Evolutionary conservation across 306 rosid genomes (phyloP), one percentile per base, ranked within the genome.

Genomic region (Pachyrhizus erosus): DNA sequence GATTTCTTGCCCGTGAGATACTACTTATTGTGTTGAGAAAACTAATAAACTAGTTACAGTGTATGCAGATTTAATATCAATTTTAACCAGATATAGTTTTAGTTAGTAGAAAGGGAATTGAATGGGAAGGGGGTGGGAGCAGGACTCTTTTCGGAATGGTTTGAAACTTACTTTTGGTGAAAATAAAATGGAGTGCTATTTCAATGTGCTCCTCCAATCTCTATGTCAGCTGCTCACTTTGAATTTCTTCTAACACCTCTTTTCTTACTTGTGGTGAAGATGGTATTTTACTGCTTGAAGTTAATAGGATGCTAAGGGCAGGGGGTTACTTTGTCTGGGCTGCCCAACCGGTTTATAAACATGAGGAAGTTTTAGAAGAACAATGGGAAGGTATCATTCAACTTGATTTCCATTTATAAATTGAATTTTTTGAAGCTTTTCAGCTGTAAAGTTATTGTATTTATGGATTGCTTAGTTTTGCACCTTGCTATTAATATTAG

Each of bases 281-380:
- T 90, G 99, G 98, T 78, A 88, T 96, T 70, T 87, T 92, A 85
- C 87, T 96, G 74, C 93, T 93, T 82, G 99, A 96, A 92, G 91
- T 90, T 61, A 84, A 96, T 90, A 93, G 99, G 90, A 84, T 96
- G 91, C 93, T 96, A 76, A 87, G 99, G 78, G 91, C 89, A 49
- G 98, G 99, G 82, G 99, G 99, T 80, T 96, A 92, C 92, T 93
- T 96, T 87, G 97, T 89, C 78, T 96, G 99, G 99, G 98, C 97
- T 26, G 97, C 99, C n/a, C 99, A 96, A 79, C 99, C 99, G 34
- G 99, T 93, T 81, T 93, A 96, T 86, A 96, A 96, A 88, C 99
- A 96, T 61, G 93, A 93, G 86, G 94, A 93, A 82, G 81, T 65
- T 83, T 87, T 93, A 75, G 96, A 93, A 89, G 90, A 89, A 78